Conservation (phyloP, 2,329 filamentous ascomycete genomes). For the Paraphoma chrysanthemicola region DNA sequence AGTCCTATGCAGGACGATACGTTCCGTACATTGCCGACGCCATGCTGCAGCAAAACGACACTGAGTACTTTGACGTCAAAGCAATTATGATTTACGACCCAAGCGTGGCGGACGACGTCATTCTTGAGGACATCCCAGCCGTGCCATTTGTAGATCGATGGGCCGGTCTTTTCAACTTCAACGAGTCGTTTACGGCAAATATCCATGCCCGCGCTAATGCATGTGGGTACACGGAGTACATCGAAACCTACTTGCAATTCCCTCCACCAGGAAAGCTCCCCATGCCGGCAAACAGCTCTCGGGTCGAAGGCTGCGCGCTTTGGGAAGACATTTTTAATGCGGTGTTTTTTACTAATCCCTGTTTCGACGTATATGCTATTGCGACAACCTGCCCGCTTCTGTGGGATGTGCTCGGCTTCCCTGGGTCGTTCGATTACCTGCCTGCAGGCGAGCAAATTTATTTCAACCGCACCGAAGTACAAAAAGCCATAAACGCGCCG, state of each 20-base stretch:
- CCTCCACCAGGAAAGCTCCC: slow-evolving; percentile 71
- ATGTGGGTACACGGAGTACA: slow-evolving; percentile 69
- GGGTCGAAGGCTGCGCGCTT: slow-evolving; percentile 62
- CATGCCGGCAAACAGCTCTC: slow-evolving; percentile 52
- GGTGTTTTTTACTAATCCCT: slow-evolving; percentile 70
- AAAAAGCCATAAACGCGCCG: slow-evolving; percentile 71
- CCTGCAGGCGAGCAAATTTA: slow-evolving; percentile 69
- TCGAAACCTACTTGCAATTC: slow-evolving; percentile 69
- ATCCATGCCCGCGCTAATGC: slow-evolving; percentile 60
- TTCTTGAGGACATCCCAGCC: slow-evolving; percentile 61
- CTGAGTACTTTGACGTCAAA: slow-evolving; percentile 70
- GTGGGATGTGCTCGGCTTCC: slow-evolving; percentile 74
- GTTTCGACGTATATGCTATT: slow-evolving; percentile 80
- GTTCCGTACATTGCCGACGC: slow-evolving; percentile 76
- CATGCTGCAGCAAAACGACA: slow-evolving; percentile 74
- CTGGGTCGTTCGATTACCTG: slow-evolving; percentile 68
- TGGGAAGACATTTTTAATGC: slow-evolving; percentile 64
- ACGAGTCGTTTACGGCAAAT: slow-evolving; percentile 62
- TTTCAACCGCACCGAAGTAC: slow-evolving; percentile 75
- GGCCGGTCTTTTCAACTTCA: slow-evolving; percentile 67
- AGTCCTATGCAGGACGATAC: slow-evolving; percentile 70
- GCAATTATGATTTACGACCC: slow-evolving; percentile 79
- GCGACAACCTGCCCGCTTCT: slow-evolving; percentile 73
- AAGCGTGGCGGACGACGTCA: slow-evolving; percentile 60
- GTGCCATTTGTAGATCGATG: slow-evolving; percentile 68